A percentile compares a stretch with the other conserved stretches of the same genome.
phyloP scores from a whole-genome alignment of 176 grass and related monocot genomes.

The Aegilops bicornis region DNA sequence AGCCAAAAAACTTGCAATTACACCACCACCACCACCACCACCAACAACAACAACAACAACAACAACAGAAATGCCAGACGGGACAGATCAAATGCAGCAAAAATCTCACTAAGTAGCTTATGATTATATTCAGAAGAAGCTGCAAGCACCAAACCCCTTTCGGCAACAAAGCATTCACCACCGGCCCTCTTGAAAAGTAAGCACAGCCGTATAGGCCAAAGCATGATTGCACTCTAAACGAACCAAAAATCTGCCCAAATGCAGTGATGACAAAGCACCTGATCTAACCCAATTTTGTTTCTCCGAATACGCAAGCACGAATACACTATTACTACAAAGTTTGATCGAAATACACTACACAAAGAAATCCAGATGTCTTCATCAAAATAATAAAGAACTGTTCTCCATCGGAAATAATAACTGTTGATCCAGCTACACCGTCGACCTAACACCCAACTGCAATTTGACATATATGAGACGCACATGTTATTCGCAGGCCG shows the following conservation, averaged over 20 bases:
- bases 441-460: constrained; percentile 5
- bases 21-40: too few species aligned
- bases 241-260: not conserved
- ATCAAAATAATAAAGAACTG: too few species aligned
- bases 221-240: too few species aligned
- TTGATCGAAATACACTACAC: not conserved
- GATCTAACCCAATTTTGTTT: not conserved
- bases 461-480: constrained; percentile 10
- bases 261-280: not conserved
- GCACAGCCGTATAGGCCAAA: not conserved
- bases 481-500: constrained; percentile 2
- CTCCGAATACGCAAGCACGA: constrained; percentile 10
- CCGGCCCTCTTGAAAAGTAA: not conserved
- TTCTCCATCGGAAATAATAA: too few species aligned
- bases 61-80: not conserved
- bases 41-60: too few species aligned
- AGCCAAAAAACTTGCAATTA: too few species aligned
- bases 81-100: constrained; percentile 4
- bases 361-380: not conserved
- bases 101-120: constrained; percentile 7
- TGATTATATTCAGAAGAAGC: constrained; percentile 2
- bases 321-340: not conserved
- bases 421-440: not conserved
- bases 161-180: not conserved
- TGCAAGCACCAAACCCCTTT: constrained; percentile 2